Evolutionary conservation across 2,329 filamentous ascomycete genomes (phyloP).

Genomic region (Niveomyces coronatus): DNA sequence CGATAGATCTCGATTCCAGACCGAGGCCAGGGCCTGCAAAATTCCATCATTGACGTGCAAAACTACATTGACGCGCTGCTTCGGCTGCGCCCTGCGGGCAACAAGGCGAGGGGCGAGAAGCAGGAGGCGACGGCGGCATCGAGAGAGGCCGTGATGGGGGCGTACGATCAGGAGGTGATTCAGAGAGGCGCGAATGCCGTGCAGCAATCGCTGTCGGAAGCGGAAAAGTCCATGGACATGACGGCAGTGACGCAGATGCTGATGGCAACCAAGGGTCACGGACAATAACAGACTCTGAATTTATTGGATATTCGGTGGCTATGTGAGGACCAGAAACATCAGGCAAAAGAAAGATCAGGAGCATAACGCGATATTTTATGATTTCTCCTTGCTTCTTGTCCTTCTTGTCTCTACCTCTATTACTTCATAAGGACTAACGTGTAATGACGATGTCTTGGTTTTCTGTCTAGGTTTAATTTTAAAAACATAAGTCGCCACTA

Average conservation of each 20-base stretch:
- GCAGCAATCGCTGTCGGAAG: conserved; percentile 23
- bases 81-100: conserved; percentile 14
- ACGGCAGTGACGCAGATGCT: conserved; percentile 21
- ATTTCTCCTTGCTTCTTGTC: too few relatives aligned
- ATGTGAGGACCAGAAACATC: too few relatives aligned
- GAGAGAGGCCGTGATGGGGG: conserved; percentile 14
- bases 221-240: conserved; percentile 20
- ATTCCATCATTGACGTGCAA: conserved; percentile 29
- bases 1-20: conserved; percentile 16
- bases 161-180: conserved; percentile 24
- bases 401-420: background rate
- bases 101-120: too few relatives aligned
- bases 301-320: too few relatives aligned
- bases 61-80: conserved; percentile 26
- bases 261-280: conserved; percentile 21
- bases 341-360: background rate
- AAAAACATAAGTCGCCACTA: too few relatives aligned
- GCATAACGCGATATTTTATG: background rate
- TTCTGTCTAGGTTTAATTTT: too few relatives aligned
- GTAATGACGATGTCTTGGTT: too few relatives aligned
- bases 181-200: conserved; percentile 24
- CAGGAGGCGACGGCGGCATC: conserved; percentile 7
- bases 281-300: too few relatives aligned
- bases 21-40: conserved; percentile 36
- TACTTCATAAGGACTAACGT: too few relatives aligned